Conservation (phyloP, 305 asterid genomes). For the Fraxinus angustifolia region DNA sequence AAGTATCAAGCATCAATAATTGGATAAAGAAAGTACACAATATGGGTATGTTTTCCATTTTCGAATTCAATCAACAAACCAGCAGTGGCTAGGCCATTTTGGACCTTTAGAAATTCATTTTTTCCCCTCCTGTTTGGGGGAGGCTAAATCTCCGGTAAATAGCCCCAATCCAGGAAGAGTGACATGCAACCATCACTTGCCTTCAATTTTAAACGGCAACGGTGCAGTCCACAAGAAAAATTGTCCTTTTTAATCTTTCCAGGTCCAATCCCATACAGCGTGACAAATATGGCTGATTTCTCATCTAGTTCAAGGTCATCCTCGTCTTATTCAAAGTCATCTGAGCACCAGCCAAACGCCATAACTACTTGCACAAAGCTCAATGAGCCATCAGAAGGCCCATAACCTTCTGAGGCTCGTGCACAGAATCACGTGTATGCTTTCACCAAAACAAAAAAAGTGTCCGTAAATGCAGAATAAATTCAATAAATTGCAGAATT, state of each 20-base stretch:
- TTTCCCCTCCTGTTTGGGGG: neutral
- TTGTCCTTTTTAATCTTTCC: neutral
- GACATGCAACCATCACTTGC: neutral
- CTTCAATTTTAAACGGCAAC: neutral
- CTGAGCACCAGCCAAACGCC: neutral
- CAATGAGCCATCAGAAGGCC: neutral
- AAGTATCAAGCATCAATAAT: neutral
- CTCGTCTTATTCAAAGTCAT: neutral
- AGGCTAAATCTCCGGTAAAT: neutral
- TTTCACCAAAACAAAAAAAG: neutral
- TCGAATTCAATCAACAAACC: neutral
- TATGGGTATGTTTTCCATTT: neutral
- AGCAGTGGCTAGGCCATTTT: neutral
- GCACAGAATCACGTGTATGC: neutral
- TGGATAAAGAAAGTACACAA: neutral
- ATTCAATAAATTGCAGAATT: neutral
- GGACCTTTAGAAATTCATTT: neutral
- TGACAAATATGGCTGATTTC: neutral
- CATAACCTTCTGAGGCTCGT: neutral
- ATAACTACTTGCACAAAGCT: neutral
- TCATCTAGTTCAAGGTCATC: neutral
- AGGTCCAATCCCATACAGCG: neutral
- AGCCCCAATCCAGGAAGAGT: neutral
- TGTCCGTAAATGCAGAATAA: neutral
- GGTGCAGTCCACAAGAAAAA: neutral